phyloP scores from a whole-genome alignment of 352 stramenopile genomes.

The Pythium biforme region DNA sequence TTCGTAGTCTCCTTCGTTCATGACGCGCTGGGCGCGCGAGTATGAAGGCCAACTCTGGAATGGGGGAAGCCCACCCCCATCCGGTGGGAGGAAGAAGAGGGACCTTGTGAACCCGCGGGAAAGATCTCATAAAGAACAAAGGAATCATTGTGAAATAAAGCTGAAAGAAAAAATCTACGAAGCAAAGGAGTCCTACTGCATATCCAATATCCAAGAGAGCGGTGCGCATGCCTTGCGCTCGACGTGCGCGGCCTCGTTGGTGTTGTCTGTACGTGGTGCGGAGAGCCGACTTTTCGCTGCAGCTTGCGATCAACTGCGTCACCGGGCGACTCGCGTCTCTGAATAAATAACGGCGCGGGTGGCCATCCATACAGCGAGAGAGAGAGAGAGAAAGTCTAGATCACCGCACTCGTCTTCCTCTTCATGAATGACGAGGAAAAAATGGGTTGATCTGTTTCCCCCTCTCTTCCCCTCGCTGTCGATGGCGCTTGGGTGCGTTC shows the following conservation, averaged over 20 bases:
- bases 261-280: constrained; percentile 12
- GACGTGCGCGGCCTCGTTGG: not conserved
- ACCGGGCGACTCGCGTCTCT: not conserved
- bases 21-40: too few species aligned
- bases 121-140: not conserved
- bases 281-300: constrained; percentile 8
- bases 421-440: not conserved
- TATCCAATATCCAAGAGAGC: not conserved
- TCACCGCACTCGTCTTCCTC: not conserved
- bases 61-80: too few species aligned
- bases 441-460: not conserved
- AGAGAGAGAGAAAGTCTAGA: not conserved
- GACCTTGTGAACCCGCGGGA: too few species aligned
- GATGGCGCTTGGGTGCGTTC: not conserved
- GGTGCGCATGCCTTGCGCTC: not conserved
- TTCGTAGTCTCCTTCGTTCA: too few species aligned
- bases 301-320: constrained; percentile 14
- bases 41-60: too few species aligned
- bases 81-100: too few species aligned
- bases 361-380: not conserved
- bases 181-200: not conserved
- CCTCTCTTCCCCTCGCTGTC: not conserved
- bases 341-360: constrained; percentile 10
- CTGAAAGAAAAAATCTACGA: not conserved
- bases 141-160: constrained; percentile 14